Evolutionary conservation across 371 early-diverging fungal genomes (phyloP), one percentile per base, ranked within the genome.

Genomic region (Mortierella sp.): DNA sequence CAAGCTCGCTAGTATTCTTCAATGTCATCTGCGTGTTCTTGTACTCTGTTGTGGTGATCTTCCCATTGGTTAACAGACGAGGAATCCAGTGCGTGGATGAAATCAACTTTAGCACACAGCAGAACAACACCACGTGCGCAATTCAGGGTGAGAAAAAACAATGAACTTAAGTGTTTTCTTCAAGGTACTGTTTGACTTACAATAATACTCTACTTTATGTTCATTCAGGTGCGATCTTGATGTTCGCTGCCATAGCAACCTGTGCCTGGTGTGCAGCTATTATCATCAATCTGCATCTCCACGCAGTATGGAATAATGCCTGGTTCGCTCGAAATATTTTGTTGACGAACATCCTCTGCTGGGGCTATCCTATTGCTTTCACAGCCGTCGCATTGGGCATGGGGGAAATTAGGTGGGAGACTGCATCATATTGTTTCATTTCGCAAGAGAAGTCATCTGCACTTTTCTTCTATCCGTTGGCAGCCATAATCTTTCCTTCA

Each of bases 1-100:
- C 93, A 22, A 90, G 89, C 12, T 84, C 90, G 18, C 81, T 93
- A 62, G 89, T 93, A 51, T 73, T 91, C 40, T 88, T 88, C 78
- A 87, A 91, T 57, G 72, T 87, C 16, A 77, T 89, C 45, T 86
- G 88, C 45, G 72, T 89, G 35, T 88, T 89, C 77, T 66, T 90
- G 49, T 90, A 88, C 76, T 86, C 86, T 26, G 84, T 83, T 58
- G 87, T 85, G 32, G 86, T 87, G 20, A 83, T 89, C 39, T 91
- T 91, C 66, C 83, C 88, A 8, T 49, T 90, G n/a, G 85, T 87
- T n/a, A 79, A 90, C 58, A 88, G 88, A 32, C 71, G 73, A 54
- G 73, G 84, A 8, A 77, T 91, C 32, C 91, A 91, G 68, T 91
- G 93, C 63, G 84, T 86, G 22, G 88, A 86, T 57, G 66, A 35